Evolutionary conservation across 116 monocot genomes (phyloP).

Genomic region (Papilionanthe hybrid): DNA sequence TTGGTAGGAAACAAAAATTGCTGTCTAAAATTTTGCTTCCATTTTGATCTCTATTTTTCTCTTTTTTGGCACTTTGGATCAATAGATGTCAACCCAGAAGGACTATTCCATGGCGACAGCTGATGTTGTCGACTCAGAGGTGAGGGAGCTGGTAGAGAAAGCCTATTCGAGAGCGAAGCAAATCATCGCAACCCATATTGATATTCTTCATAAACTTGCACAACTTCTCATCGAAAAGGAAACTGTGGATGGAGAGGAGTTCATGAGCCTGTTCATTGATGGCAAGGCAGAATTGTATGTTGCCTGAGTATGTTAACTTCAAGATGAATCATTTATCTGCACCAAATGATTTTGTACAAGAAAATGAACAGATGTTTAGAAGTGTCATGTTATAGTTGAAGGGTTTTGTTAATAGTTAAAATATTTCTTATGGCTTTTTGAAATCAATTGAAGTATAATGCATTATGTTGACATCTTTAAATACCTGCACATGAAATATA

Average conservation of each 20-base stretch:
- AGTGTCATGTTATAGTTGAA: too few relatives aligned
- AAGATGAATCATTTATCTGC: neutral
- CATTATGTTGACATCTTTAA: too few relatives aligned
- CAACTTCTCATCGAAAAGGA: constrained; percentile 98
- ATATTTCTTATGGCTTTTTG: too few relatives aligned
- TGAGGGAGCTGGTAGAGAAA: constrained; percentile 88
- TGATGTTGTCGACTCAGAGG: constrained; percentile 92
- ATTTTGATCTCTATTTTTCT: neutral
- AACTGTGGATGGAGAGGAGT: constrained; percentile 96
- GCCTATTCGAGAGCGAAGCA: constrained; percentile 75
- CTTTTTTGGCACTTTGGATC: neutral
- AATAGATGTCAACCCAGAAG: constrained; percentile 93
- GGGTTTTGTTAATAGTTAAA: too few relatives aligned
- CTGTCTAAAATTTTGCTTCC: too few relatives aligned
- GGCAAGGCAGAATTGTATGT: constrained; percentile 92
- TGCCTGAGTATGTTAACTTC: constrained; percentile 24
- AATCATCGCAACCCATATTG: constrained; percentile 76
- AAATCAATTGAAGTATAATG: too few relatives aligned
- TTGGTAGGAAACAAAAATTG: too few relatives aligned
- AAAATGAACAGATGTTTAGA: neutral
- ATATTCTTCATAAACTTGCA: constrained; percentile 95
- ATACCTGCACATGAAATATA: too few relatives aligned
- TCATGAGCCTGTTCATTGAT: constrained; percentile 99
- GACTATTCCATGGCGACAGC: constrained; percentile 99
- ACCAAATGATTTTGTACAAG: neutral